These are phyloP conservation scores for Bromus sterilis DNA, from an alignment of 176 grass and related monocot species.

Conservation along the genomic window DNA sequence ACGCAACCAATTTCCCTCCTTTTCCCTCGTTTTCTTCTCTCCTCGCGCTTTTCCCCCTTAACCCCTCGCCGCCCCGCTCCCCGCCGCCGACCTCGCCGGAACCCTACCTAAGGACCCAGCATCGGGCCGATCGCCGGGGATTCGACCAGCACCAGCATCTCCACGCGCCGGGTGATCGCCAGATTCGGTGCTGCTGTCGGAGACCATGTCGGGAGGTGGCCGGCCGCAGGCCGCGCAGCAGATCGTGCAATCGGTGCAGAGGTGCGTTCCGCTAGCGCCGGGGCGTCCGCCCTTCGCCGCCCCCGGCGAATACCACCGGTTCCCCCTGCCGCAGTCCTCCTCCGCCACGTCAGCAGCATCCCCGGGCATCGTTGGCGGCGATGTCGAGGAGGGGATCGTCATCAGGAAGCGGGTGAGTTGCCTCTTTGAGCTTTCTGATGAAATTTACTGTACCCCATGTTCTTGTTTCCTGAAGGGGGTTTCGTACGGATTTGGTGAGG, in stretches of 20 bases:
- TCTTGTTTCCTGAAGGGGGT: neutral
- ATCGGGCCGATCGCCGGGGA: neutral
- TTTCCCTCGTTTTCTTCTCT: conserved; percentile 35
- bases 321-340: conserved; percentile 5
- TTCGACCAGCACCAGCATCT: neutral
- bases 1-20: conserved; percentile 53
- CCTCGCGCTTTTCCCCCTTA: conserved; percentile 33
- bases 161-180: conserved; percentile 9
- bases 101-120: conserved; percentile 13
- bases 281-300: conserved; percentile 20
- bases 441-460: neutral
- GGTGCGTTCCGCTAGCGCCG: neutral
- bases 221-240: conserved; percentile 26
- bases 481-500: neutral
- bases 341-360: neutral
- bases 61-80: conserved; percentile 10
- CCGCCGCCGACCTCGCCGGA: conserved; percentile 8
- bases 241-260: conserved; percentile 51
- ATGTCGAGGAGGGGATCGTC: conserved; percentile 49
- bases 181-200: neutral
- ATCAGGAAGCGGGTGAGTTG: conserved; percentile 63
- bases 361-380: conserved; percentile 1
- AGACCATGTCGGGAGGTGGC: conserved; percentile 52
- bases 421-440: neutral
- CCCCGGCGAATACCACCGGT: conserved; percentile 48